Conservation (phyloP, 1,284 basidiomycete species). For the Ganoderma meredithae region DNA sequence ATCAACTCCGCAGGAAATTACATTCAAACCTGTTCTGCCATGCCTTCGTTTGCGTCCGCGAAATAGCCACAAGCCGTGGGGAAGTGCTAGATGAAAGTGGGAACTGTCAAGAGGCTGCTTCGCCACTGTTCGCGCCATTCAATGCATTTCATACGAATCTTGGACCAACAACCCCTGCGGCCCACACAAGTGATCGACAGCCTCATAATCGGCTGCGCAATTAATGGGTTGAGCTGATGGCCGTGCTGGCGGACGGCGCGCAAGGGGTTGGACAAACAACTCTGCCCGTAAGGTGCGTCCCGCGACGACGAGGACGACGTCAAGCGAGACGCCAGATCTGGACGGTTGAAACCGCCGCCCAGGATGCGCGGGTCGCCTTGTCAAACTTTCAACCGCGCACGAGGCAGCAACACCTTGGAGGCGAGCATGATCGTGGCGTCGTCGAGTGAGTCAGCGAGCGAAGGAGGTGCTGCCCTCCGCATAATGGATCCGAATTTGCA, state of each 20-base stretch:
- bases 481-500: neutral
- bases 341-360: neutral
- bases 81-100: neutral
- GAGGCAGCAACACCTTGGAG: neutral
- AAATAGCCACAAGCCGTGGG: neutral
- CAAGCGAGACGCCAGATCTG: neutral
- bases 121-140: slow-evolving; percentile 2
- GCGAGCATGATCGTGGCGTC: neutral
- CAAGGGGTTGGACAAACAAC: neutral
- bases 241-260: slow-evolving; percentile 19
- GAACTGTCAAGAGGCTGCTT: neutral
- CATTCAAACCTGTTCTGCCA: neutral
- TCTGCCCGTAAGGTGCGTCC: neutral
- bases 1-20: slow-evolving; percentile 4
- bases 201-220: slow-evolving; percentile 10
- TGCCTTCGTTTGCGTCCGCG: neutral
- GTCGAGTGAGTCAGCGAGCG: neutral
- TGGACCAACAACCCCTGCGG: slow-evolving; percentile 29
- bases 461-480: neutral
- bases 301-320: neutral
- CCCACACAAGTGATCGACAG: slow-evolving; percentile 18
- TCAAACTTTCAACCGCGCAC: neutral
- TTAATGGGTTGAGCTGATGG: slow-evolving; percentile 21
- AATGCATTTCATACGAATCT: slow-evolving; percentile 7
- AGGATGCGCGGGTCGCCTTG: neutral